Evolutionary conservation across 2,329 filamentous ascomycete genomes (phyloP).

Genomic region (Colletotrichum euphorbiae): DNA sequence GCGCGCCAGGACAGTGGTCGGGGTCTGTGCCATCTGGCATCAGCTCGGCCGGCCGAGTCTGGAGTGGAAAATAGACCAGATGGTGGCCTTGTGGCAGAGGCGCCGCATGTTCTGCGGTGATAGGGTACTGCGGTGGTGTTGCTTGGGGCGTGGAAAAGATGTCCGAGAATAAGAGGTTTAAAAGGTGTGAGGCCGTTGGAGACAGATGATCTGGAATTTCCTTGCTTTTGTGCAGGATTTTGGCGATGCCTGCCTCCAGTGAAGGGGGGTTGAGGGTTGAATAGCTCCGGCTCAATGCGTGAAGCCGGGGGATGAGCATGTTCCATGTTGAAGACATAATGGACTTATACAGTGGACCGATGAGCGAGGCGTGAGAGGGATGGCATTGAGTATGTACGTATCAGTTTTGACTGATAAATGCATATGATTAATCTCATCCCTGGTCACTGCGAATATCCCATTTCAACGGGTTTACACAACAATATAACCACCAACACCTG

Average conservation of each 20-base stretch:
- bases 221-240: slow-evolving; percentile 43
- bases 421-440: not conserved
- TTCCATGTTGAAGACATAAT: slow-evolving; percentile 18
- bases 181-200: slow-evolving; percentile 72
- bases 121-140: slow-evolving; percentile 31
- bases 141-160: slow-evolving; percentile 55
- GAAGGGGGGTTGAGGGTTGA: slow-evolving; percentile 14
- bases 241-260: slow-evolving; percentile 15
- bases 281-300: slow-evolving; percentile 12
- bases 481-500: too few relatives aligned
- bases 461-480: too few relatives aligned
- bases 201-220: slow-evolving; percentile 60
- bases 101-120: slow-evolving; percentile 7
- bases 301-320: not conserved
- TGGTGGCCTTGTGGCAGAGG: slow-evolving; percentile 77
- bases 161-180: slow-evolving; percentile 71
- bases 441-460: not conserved
- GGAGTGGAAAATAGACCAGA: slow-evolving; percentile 86
- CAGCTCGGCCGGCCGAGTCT: slow-evolving; percentile 70
- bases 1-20: slow-evolving; percentile 77
- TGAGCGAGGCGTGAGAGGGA: not conserved
- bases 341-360: slow-evolving; percentile 24
- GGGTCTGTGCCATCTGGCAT: slow-evolving; percentile 87
- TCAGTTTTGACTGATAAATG: not conserved
- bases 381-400: not conserved